Conservation (phyloP, 2,329 filamentous ascomycete genomes). For the Cyphellophora attinorum region DNA sequence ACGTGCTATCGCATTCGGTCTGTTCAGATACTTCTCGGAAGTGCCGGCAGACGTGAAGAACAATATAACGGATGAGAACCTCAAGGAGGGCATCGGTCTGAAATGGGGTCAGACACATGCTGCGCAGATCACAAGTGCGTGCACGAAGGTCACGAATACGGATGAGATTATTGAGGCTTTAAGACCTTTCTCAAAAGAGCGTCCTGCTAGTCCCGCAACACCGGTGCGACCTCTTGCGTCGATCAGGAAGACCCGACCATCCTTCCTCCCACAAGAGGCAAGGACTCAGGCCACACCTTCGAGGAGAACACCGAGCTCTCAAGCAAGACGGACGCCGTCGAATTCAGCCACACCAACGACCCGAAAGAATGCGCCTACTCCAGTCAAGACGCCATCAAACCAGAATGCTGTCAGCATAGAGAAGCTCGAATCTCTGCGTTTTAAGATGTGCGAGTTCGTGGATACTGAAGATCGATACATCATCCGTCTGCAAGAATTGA, state of each 20-base stretch:
- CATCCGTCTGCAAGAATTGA: constrained; percentile 72
- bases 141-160: constrained; percentile 72
- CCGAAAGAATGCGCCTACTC: constrained; percentile 51
- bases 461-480: constrained; percentile 95
- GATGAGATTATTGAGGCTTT: constrained; percentile 64
- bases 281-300: constrained; percentile 9
- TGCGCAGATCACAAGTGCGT: constrained; percentile 75
- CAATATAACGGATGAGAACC: constrained; percentile 45
- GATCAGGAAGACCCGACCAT: constrained; percentile 18
- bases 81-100: constrained; percentile 14
- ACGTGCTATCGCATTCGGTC: constrained; percentile 79
- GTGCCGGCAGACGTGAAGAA: constrained; percentile 67
- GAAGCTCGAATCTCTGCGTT: constrained; percentile 74
- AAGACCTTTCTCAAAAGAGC: constrained; percentile 23
- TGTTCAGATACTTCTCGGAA: constrained; percentile 91
- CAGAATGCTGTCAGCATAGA: constrained; percentile 67
- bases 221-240: constrained; percentile 14
- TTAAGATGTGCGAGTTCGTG: constrained; percentile 82
- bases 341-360: constrained; percentile 8
- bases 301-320: constrained; percentile 10
- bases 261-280: constrained; percentile 14
- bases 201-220: constrained; percentile 11
- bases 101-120: constrained; percentile 65
- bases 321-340: constrained; percentile 14
- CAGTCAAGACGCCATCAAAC: constrained; percentile 72